These are phyloP conservation scores for Trichosporon asahii DNA, from an alignment of 1,284 basidiomycete genomes.

Conservation along the genomic window DNA sequence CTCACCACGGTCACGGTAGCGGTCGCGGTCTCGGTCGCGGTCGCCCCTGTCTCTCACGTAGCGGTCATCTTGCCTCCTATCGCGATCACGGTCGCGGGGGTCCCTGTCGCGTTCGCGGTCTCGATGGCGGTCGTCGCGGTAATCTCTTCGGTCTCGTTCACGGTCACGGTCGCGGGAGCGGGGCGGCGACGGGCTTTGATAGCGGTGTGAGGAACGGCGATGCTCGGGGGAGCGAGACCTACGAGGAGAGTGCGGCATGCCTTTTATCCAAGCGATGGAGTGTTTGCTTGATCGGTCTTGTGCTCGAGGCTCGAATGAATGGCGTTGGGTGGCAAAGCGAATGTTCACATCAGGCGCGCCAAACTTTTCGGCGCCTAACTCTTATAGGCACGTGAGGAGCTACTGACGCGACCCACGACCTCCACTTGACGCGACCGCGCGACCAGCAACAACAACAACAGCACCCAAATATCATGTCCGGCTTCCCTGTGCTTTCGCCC, in stretches of 20 bases:
- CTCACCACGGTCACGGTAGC: slow-evolving; percentile 3
- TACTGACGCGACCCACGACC: neutral
- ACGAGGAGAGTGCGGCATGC: slow-evolving; percentile 30
- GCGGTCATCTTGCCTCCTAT: neutral
- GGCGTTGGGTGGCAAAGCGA: slow-evolving; percentile 10
- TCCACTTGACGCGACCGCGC: neutral
- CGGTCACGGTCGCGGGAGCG: slow-evolving; percentile 17
- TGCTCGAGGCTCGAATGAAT: neutral
- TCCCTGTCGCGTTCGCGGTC: slow-evolving; percentile 13
- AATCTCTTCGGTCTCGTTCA: slow-evolving; percentile 9
- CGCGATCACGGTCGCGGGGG: slow-evolving; percentile 17
- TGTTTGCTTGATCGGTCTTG: neutral
- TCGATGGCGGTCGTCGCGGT: neutral
- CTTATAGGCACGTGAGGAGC: neutral
- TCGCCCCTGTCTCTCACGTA: slow-evolving; percentile 7
- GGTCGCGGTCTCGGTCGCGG: slow-evolving; percentile 16
- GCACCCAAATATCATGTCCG: neutral
- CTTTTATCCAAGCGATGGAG: neutral
- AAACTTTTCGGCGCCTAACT: neutral
- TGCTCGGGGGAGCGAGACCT: slow-evolving; percentile 30
- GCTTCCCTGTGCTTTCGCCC: slow-evolving; percentile 24
- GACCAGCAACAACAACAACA: neutral
- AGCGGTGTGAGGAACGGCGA: slow-evolving; percentile 28
- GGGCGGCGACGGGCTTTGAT: slow-evolving; percentile 22
- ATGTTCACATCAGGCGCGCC: neutral